These are phyloP conservation scores for Wallacemonas sp. DNA, from an alignment of 208 protist genomes.

Conservation along the genomic window DNA sequence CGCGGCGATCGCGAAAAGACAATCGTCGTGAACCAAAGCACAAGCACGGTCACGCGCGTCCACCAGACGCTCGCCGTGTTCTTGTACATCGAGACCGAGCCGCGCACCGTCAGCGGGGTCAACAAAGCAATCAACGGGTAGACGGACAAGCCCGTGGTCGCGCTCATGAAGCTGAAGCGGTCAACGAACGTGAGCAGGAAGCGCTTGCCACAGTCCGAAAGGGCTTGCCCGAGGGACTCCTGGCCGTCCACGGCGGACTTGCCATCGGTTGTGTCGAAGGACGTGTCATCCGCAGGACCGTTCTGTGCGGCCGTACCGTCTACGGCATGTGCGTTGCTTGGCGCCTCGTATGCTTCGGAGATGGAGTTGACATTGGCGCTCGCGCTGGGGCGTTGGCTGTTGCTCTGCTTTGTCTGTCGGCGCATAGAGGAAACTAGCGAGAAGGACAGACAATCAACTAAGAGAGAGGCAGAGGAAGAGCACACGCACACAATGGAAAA, in stretches of 20 bases:
- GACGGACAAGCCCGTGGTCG: neutral
- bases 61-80: neutral
- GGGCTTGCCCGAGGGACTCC: neutral
- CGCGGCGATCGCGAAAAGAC: slow-evolving; percentile 1
- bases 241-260: neutral
- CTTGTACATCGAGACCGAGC: neutral
- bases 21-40: neutral
- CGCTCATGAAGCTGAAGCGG: slow-evolving; percentile 1
- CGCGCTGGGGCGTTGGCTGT: too few species aligned
- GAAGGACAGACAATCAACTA: too few species aligned
- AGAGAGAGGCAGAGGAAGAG: too few species aligned
- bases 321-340: too few species aligned
- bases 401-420: too few species aligned
- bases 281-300: too few species aligned
- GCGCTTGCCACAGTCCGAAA: neutral
- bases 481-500: too few species aligned
- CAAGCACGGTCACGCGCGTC: neutral
- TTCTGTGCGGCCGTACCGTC: too few species aligned
- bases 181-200: slow-evolving; percentile 4
- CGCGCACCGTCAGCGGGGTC: slow-evolving; percentile 2
- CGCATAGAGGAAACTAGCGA: too few species aligned
- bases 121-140: slow-evolving; percentile 8
- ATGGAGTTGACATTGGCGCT: too few species aligned
- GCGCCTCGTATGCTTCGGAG: too few species aligned
- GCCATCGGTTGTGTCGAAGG: too few species aligned